These are phyloP conservation scores for Pachyrhizus erosus DNA, from an alignment of 306 rosid species.

Conservation along the genomic window DNA sequence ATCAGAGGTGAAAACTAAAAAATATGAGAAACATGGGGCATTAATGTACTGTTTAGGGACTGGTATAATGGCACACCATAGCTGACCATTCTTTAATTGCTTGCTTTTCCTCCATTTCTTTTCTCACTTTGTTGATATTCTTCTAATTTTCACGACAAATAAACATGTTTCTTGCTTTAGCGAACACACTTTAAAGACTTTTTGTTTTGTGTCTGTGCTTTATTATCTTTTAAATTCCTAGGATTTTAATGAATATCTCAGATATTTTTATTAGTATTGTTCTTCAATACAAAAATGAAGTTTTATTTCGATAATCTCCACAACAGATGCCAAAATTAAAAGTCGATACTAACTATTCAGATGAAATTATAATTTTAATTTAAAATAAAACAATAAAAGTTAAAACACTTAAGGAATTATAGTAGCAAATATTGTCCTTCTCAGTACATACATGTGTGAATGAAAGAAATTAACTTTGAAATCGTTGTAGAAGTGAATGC, in stretches of 20 bases:
- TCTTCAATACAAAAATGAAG: background rate
- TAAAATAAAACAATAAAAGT: background rate
- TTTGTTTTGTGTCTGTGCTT: background rate
- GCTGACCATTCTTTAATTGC: constrained; percentile 1
- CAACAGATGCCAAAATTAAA: background rate
- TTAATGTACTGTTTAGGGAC: background rate
- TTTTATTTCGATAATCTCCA: background rate
- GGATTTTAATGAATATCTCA: background rate
- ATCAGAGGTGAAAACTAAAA: background rate
- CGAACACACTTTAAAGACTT: background rate
- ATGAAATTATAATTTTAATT: background rate
- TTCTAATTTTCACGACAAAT: background rate
- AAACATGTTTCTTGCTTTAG: constrained; percentile 23
- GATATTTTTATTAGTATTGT: background rate
- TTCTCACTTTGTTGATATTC: background rate
- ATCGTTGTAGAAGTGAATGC: background rate
- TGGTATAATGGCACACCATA: background rate
- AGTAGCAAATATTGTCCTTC: background rate
- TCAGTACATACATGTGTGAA: background rate
- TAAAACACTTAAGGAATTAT: background rate
- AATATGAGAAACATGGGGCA: background rate
- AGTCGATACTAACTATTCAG: background rate
- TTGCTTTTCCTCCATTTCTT: background rate
- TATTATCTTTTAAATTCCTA: background rate
- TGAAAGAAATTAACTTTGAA: background rate